A percentile compares a stretch with the other conserved stretches of the same genome.
These are phyloP conservation scores for Tetrapisispora nanseiensis DNA, from an alignment of 805 yeast species.

Conservation along the genomic window DNA sequence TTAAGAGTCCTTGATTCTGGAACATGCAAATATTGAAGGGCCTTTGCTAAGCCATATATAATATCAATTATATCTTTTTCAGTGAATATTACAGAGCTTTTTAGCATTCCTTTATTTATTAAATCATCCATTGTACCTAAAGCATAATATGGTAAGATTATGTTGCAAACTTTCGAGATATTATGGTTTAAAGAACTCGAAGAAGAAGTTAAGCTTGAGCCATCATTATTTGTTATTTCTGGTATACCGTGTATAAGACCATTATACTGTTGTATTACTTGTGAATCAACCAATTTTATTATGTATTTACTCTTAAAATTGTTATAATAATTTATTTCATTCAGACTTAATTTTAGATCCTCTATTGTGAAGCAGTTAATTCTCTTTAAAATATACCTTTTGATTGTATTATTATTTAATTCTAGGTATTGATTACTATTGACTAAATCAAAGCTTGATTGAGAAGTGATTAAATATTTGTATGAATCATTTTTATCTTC, in stretches of 20 bases:
- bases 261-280: neutral
- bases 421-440: neutral
- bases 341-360: conserved; percentile 58
- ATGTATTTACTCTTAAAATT: conserved; percentile 61
- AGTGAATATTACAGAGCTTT: conserved; percentile 37
- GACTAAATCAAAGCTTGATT: neutral
- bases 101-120: conserved; percentile 55
- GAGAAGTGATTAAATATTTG: conserved; percentile 49
- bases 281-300: conserved; percentile 40
- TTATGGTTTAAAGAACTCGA: neutral
- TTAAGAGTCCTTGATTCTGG: conserved; percentile 17
- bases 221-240: neutral
- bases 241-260: neutral
- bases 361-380: conserved; percentile 77
- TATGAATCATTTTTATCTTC: conserved; percentile 90
- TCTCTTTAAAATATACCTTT: conserved; percentile 67
- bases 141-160: conserved; percentile 69
- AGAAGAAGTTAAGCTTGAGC: neutral
- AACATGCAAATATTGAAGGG: conserved; percentile 63
- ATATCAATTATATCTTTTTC: conserved; percentile 56
- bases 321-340: conserved; percentile 67
- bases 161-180: conserved; percentile 46
- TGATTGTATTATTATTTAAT: conserved; percentile 8
- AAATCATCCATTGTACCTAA: conserved; percentile 71
- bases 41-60: conserved; percentile 63